Evolutionary conservation across 441 rosid species (phyloP).

Genomic region (Mallotus japonicus): DNA sequence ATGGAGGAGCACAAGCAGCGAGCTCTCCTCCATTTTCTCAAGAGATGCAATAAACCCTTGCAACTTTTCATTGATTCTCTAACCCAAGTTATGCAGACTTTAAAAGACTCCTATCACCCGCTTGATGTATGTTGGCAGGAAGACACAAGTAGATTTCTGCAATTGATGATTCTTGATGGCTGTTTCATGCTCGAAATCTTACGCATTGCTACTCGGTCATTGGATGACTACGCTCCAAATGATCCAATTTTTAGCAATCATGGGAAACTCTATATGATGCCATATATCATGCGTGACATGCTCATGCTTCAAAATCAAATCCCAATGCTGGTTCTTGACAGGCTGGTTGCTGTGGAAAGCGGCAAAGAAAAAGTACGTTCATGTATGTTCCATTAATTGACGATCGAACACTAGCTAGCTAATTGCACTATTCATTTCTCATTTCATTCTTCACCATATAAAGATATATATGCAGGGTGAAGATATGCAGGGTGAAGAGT

Average conservation of each 20-base stretch:
- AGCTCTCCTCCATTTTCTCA: constrained; percentile 37
- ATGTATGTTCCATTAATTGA: neutral
- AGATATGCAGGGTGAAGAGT: constrained; percentile 1
- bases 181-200: constrained; percentile 56
- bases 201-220: constrained; percentile 6
- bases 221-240: constrained; percentile 27
- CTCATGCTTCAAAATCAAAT: constrained; percentile 52
- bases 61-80: constrained; percentile 23
- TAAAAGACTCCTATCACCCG: constrained; percentile 37
- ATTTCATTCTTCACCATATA: no score
- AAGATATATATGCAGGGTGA: no score
- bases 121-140: constrained; percentile 29
- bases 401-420: no score
- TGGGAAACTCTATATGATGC: constrained; percentile 39
- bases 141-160: constrained; percentile 22
- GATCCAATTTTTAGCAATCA: constrained; percentile 51
- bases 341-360: constrained; percentile 29
- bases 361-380: constrained; percentile 25
- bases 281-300: constrained; percentile 44
- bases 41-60: constrained; percentile 25
- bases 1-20: constrained; percentile 57
- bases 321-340: constrained; percentile 38
- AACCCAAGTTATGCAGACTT: constrained; percentile 19
- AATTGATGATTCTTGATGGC: constrained; percentile 50
- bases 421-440: no score